Evolutionary conservation across 352 stramenopile genomes (phyloP), one percentile per base, ranked within the genome.

Genomic region (Globisporangium echinulatum): DNA sequence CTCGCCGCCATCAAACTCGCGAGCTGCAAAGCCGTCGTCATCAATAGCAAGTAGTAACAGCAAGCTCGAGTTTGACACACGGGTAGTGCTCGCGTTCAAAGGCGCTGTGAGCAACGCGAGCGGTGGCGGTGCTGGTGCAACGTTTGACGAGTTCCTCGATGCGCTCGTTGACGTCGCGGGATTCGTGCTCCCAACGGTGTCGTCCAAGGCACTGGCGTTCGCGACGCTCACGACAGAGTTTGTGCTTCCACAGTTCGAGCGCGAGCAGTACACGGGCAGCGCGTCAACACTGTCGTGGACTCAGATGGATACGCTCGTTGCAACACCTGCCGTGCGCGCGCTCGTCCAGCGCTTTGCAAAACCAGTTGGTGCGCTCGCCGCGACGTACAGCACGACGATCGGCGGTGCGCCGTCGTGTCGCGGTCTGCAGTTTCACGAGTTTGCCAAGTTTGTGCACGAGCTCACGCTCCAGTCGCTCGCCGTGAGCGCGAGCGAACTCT

Each of bases 101-200:
- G 62, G 68, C 5, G 62, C 68, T 19, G 61, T 61, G 15, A 37
- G 62, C 0, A 75, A 64, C 17, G 54, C 37, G 4, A 50, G 17
- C 17, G 70, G 59, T 6, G 67, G 62, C 13, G 54, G 49, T 37
- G 51, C 63, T 0, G 75, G 77, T 0, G 66, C 71, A 0, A 82
- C 19, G 0, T 88, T 88, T 50, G 68, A 79, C 48, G 67, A 80
- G 38, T 89, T 86, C 59, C 60, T 91, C 38, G 77, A 88, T 48
- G 77, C 79, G 10, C 60, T 88, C 0, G 67, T 87, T 8, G 69
- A 86, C 14, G 70, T 88, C 0, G 74, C 74, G 2, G 63, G 48
- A 15, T 77, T 74, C 25, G 55, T 83, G 63, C 74, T 77, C 40
- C 68, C 70, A 0, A 74, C 71, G 46, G 51, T 62, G 8, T 50